phyloP scores from a whole-genome alignment of 352 stramenopile genomes.

The Phytophthora citrophthora region DNA sequence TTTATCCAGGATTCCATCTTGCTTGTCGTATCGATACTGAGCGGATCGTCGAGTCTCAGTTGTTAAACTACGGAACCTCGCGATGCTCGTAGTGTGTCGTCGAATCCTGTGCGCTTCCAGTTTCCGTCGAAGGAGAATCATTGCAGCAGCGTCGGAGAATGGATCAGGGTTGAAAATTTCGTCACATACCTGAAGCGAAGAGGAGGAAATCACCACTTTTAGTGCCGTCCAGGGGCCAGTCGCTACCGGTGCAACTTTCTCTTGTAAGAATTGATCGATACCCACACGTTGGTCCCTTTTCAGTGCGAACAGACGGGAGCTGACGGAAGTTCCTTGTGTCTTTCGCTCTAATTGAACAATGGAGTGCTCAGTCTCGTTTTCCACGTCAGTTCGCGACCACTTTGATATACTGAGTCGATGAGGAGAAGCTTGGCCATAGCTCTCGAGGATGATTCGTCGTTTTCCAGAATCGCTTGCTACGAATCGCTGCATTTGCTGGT shows the following conservation, averaged over 20 bases:
- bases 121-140: conserved; percentile 20
- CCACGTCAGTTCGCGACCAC: neutral
- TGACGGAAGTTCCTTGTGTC: neutral
- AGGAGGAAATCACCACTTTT: conserved; percentile 16
- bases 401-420: neutral
- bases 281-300: conserved; percentile 4
- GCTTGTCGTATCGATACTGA: conserved; percentile 14
- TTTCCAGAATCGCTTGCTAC: conserved; percentile 14
- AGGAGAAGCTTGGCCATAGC: conserved; percentile 6
- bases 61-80: neutral
- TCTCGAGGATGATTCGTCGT: conserved; percentile 19
- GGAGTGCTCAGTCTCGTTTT: neutral
- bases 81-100: neutral
- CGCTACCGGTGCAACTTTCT: neutral
- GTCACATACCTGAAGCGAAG: conserved; percentile 21
- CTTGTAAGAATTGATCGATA: neutral
- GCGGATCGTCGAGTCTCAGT: conserved; percentile 2
- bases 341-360: neutral
- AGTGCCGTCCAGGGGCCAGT: conserved; percentile 6
- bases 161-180: conserved; percentile 22
- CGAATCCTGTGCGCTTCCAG: neutral
- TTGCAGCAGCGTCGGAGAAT: conserved; percentile 23
- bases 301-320: neutral
- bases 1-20: neutral
- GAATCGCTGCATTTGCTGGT: conserved; percentile 35